Base-by-base conservation (phyloP, 495 filamentous ascomycete genomes). In the Hypomontagnella submonticulosa region DNA sequence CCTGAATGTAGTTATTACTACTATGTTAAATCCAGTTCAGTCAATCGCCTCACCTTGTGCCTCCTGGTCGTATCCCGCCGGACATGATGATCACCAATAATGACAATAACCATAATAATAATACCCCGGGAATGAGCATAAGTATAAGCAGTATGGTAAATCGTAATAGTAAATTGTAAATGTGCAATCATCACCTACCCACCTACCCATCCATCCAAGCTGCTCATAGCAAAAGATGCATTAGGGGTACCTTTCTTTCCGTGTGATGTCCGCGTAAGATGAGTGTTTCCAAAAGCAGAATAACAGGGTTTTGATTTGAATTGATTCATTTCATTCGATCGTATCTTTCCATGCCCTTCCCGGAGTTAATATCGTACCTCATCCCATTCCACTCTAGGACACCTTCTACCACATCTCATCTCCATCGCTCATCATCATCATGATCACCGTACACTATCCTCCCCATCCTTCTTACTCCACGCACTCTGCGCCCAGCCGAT, bases 401-500 rank as follows among this genome's bases (percentile, higher is more conserved):
- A 38, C n/a, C 9, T 13, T 13, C n/a, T 12, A 13, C 10, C 36
- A 12, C 10, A 11, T 8, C 10, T 38, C 36, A 43, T 4, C 40
- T 13, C 19, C n/a, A 20, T 53, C 49, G 34, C 23, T 34, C 12
- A 19, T 33, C 34, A 30, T 15, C 15, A n/a, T 30, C 33, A 20
- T 47, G 19, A 55, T 57, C 58, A 62, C 55, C 70, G 69, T 15
- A 66, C 55, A 5, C 34, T 19, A 40, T 69, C 66, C 4, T 79
- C 34, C 18, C 34, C 76, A 37, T 81, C 78, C 67, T 75, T 79
- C 74, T 75, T 78, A 7, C 38, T 63, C 69, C 77, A 81, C 13
- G 75, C 77, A 10, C 70, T 71, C 38, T 69, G 71, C 12, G 76
- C 78, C 84, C 84, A 86, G 2, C 84, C 84, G 36, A 86, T 82